These are phyloP conservation scores for Brassica hybrid DNA, from an alignment of 441 rosid genomes.

Conservation along the genomic window DNA sequence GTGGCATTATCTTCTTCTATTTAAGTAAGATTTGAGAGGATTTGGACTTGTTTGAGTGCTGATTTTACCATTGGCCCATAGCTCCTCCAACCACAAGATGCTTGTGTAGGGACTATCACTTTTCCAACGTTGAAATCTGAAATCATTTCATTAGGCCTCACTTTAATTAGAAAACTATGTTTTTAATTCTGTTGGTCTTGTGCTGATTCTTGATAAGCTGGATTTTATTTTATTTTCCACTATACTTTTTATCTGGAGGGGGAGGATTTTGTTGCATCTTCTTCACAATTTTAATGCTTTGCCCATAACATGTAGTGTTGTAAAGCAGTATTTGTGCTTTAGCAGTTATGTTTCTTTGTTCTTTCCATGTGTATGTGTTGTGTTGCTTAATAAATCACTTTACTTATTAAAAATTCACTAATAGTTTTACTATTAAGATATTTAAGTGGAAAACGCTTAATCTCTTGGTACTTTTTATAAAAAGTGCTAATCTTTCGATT, in stretches of 20 bases:
- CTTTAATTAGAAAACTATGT: neutral
- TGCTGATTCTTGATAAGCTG: slow-evolving; percentile 27
- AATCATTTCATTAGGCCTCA: slow-evolving; percentile 25
- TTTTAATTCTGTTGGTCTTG: neutral
- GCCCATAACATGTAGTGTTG: slow-evolving; percentile 25
- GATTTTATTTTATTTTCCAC: slow-evolving; percentile 2
- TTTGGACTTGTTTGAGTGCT: slow-evolving; percentile 10
- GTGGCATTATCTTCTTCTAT: neutral
- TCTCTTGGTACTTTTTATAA: neutral
- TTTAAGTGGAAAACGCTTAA: neutral
- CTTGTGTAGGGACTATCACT: slow-evolving; percentile 36
- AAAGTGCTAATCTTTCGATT: neutral
- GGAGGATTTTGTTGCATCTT: slow-evolving; percentile 31
- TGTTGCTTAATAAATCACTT: slow-evolving; percentile 7
- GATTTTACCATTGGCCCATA: slow-evolving; percentile 17
- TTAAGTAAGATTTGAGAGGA: too few relatives aligned
- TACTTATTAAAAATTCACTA: neutral
- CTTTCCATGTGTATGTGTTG: slow-evolving; percentile 25
- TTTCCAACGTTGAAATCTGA: slow-evolving; percentile 16
- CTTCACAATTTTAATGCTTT: slow-evolving; percentile 27
- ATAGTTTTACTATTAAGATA: neutral
- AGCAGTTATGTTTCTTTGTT: slow-evolving; percentile 14
- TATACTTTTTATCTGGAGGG: neutral
- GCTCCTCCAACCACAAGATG: slow-evolving; percentile 24
- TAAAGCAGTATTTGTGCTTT: slow-evolving; percentile 30